Percentiles rank a stretch among this genome's conserved stretches.
Evolutionary conservation across 2,329 filamentous ascomycete genomes (phyloP).

Genomic region (Colletotrichum salicis): DNA sequence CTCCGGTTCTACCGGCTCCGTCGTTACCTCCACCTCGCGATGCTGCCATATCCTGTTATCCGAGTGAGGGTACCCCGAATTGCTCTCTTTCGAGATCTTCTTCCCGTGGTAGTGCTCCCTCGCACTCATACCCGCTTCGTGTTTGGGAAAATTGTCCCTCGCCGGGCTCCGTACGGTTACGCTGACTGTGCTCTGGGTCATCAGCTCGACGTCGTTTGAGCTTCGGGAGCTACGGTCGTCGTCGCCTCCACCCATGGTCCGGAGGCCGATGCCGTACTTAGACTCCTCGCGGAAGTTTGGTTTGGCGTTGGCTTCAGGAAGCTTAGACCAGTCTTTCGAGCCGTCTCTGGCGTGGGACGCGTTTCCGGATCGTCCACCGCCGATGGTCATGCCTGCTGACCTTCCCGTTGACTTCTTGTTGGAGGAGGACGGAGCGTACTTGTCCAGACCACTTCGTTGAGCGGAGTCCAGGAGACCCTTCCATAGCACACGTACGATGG

Average conservation of each 20-base stretch:
- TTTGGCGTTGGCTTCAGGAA: not conserved
- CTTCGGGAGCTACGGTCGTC: conserved; percentile 33
- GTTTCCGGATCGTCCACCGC: conserved; percentile 21
- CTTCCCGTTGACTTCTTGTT: conserved; percentile 19
- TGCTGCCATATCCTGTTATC: conserved; percentile 32
- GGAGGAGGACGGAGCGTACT: conserved; percentile 4
- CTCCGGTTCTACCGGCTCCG: conserved; percentile 32
- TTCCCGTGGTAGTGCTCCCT: conserved; percentile 24
- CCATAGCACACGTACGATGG: conserved; percentile 21
- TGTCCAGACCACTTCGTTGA: conserved; percentile 15
- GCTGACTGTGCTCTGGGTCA: conserved; percentile 14
- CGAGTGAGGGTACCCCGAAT: conserved; percentile 2
- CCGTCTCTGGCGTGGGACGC: not conserved
- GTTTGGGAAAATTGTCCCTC: not conserved
- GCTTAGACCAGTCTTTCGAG: conserved; percentile 27
- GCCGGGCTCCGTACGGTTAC: conserved; percentile 21
- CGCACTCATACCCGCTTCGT: not conserved
- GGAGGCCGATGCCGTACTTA: conserved; percentile 37
- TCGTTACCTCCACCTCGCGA: conserved; percentile 30
- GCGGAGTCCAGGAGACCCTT: conserved; percentile 26
- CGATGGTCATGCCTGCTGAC: conserved; percentile 25
- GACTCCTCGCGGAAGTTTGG: conserved; percentile 14
- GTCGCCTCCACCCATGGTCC: conserved; percentile 34
- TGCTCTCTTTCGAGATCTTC: not conserved
- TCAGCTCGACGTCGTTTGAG: conserved; percentile 27